Evolutionary conservation across 345 rosid species (phyloP), one percentile per base, ranked within the genome.

Genomic region (Rhodomyrtus tomentosa): DNA sequence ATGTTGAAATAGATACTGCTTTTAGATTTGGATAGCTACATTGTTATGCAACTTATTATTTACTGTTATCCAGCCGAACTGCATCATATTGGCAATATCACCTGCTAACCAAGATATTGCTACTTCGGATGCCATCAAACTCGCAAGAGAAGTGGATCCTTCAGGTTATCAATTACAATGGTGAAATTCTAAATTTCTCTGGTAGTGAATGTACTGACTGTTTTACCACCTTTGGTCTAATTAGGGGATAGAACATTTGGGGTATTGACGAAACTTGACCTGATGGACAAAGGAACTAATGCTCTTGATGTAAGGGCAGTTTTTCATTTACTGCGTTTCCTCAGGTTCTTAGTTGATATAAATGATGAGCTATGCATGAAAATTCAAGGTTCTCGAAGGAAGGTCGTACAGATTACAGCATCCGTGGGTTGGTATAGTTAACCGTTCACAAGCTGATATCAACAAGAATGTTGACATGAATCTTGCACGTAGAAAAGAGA

Each of bases 81-180:
- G 96, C 93, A 95, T 97, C 89, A 96, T 97, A 90, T 93, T 97
- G 95, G 99, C 99, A 53, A 94, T 97, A 82, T 94, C 99, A 87
- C 99, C 99, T 73, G 99, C 99, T 18, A 97, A 97, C 93, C 99
- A 97, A 93, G 99, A 97, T 88, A 97, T 97, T 92, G 99, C 99
- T 80, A 97, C 99, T 73, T 96, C 99, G 68, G 99, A 97, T 86
- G 99, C 99, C 79, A 97, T 97, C 86, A 97, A 97, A 89, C 98
- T 97, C 51, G 99, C 99, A 74, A 94, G 98, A 91, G 99, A 97
- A 93, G 99, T 97, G 84, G 99, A 97, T 93, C 99, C 99, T 83
- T 74, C 99, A 87, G 99, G 99, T 97, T 88, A 59, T 59, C 58
- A 50, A 58, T 82, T 59, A 73, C 40, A 52, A 59, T 10, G 81